phyloP scores from a whole-genome alignment of 2,329 filamentous ascomycete species.

The Alternaria arbusti region DNA sequence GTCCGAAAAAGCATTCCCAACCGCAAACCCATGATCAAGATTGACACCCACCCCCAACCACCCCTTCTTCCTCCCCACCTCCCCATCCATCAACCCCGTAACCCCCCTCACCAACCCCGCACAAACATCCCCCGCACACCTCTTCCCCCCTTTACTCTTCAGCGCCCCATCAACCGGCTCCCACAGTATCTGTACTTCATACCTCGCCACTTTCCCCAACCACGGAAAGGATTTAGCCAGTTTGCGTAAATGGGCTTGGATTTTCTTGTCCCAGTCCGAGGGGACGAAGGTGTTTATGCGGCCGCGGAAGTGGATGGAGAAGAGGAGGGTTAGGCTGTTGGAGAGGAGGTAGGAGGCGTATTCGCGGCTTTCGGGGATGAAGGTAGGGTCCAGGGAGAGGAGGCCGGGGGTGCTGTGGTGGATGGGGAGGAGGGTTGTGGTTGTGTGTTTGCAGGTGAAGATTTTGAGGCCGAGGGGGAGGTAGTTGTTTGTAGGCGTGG shows the following conservation, averaged over 20 bases:
- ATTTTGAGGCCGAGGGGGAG: constrained; percentile 33
- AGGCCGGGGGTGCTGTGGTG: constrained; percentile 30
- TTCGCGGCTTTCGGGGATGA: constrained; percentile 33
- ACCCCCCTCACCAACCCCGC: constrained; percentile 24
- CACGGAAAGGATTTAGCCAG: constrained; percentile 31
- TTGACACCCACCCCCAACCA: constrained; percentile 20
- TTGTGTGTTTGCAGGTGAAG: constrained; percentile 34
- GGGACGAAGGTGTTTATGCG: constrained; percentile 33
- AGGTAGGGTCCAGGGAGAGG: constrained; percentile 24
- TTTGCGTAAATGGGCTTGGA: constrained; percentile 28
- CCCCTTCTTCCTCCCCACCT: constrained; percentile 18
- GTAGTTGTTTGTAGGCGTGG: constrained; percentile 2
- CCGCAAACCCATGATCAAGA: constrained; percentile 18
- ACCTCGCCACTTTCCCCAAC: constrained; percentile 29
- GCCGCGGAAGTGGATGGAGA: constrained; percentile 35
- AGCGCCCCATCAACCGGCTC: constrained; percentile 22
- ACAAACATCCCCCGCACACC: constrained; percentile 19
- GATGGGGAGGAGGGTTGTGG: constrained; percentile 27
- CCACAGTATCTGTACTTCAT: constrained; percentile 36
- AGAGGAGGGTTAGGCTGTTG: constrained; percentile 25
- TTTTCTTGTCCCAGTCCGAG: constrained; percentile 37
- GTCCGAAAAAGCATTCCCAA: constrained; percentile 5
- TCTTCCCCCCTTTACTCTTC: constrained; percentile 21
- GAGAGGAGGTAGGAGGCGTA: constrained; percentile 32
- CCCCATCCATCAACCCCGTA: constrained; percentile 18